phyloP scores from a whole-genome alignment of 306 rosid species.

The Vachellia collinsii region DNA sequence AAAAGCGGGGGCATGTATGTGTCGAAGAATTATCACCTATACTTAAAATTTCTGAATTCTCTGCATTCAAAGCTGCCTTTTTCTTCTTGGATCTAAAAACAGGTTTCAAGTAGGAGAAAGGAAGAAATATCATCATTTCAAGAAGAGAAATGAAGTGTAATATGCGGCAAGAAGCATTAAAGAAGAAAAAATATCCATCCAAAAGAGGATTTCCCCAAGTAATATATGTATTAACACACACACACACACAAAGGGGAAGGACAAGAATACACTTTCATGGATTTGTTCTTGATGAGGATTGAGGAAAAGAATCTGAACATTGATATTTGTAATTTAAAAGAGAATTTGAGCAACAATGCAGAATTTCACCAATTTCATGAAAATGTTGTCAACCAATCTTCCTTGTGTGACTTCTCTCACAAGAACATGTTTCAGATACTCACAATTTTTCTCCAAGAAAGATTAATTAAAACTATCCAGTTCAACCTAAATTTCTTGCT shows the following conservation, averaged over 20 bases:
- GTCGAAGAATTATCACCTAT: slow-evolving; percentile 41
- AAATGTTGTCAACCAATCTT: background rate
- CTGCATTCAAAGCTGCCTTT: slow-evolving; percentile 50
- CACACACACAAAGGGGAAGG: background rate
- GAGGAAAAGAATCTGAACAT: background rate
- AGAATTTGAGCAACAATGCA: background rate
- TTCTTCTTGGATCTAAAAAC: slow-evolving; percentile 66
- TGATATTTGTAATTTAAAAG: background rate
- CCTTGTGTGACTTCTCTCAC: background rate
- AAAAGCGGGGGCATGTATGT: background rate
- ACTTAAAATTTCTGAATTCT: slow-evolving; percentile 39
- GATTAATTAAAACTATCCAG: background rate
- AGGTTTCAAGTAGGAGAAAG: slow-evolving; percentile 10
- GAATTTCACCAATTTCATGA: background rate
- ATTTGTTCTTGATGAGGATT: background rate
- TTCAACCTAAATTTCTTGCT: background rate
- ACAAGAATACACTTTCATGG: background rate
- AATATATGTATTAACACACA: background rate
- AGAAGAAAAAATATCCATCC: slow-evolving; percentile 28
- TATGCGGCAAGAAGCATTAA: slow-evolving; percentile 24
- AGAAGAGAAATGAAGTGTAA: slow-evolving; percentile 25
- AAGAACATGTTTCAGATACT: background rate
- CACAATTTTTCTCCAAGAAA: background rate
- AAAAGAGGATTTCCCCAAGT: slow-evolving; percentile 14
- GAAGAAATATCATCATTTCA: slow-evolving; percentile 23